Conservation (phyloP, 805 yeast species). For the Saturnispora serradocipensis region DNA sequence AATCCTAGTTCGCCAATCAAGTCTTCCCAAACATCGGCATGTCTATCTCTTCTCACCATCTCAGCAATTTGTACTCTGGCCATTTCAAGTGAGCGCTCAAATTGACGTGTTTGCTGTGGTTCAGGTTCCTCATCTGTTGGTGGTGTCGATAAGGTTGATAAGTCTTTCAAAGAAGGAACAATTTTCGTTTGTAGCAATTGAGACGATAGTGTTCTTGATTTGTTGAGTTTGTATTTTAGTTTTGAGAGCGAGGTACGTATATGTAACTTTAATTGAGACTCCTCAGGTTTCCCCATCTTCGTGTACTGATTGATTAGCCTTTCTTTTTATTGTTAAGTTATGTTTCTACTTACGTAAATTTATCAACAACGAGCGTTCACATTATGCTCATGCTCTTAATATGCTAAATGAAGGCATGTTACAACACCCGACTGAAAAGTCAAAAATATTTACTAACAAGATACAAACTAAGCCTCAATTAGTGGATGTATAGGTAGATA, state of each 20-base stretch:
- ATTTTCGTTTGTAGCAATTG: constrained; percentile 6
- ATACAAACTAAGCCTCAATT: neutral
- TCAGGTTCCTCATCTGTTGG: neutral
- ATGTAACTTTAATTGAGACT: constrained; percentile 9
- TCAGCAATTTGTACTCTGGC: constrained; percentile 8
- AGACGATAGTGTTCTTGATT: constrained; percentile 9
- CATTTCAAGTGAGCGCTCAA: constrained; percentile 12
- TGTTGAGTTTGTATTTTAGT: constrained; percentile 9
- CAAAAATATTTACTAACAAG: neutral
- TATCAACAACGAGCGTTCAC: neutral
- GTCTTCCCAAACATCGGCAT: constrained; percentile 15
- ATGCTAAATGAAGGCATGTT: neutral
- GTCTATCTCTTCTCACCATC: constrained; percentile 12
- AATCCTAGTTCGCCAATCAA: constrained; percentile 12
- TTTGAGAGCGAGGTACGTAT: constrained; percentile 9
- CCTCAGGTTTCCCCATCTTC: neutral
- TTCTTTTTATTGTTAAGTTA: neutral
- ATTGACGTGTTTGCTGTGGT: constrained; percentile 9
- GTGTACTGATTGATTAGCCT: neutral
- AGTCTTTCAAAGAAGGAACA: constrained; percentile 3
- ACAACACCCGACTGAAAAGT: neutral
- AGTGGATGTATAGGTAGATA: neutral
- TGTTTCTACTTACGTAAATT: neutral
- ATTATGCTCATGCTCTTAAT: neutral
- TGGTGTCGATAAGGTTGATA: neutral